Evolutionary conservation across 2,329 filamentous ascomycete genomes (phyloP), one percentile per base, ranked within the genome.

Genomic region (Bipolaris gigantea): DNA sequence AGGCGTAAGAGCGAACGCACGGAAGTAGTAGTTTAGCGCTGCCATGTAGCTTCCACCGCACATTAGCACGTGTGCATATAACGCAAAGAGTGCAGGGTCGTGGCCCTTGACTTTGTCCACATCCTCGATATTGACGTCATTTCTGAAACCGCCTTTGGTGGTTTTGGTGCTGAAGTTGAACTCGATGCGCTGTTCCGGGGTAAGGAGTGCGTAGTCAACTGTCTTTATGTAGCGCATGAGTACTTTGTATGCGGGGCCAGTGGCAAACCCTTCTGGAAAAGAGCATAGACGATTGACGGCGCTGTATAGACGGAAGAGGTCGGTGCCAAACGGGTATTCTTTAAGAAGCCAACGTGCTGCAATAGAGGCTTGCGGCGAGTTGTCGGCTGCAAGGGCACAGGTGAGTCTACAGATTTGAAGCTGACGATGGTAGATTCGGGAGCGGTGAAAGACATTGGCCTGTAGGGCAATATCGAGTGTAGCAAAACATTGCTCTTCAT

Each of bases 51-150:
- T 91, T 45, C 88, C 90, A 2, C 90, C 91, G 0, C 87, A 88
- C 65, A 91, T 92, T 5, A 97, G 81, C 56, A 97, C 91, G 69
- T 97, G 90, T 0, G 90, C 94, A 69, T 97, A 97, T 0, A 96
- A 82, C 72, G 92, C 89, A 11, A 99, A 82, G 9, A 97, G 80
- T 23, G 88, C 88, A 7, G 92, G 84, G 70, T 97, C 92, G 49
- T 74, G 71, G 35, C 63, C 66, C 48, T 77, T 75, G 18, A 76
- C 75, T 11, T 74, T 67, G 43, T 76, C 72, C 5, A 72, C 63
- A 40, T 74, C 75, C 3, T 75, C 69, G 8, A 74, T 63, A 21
- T 73, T 72, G 4, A 79, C 67, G 21, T 61, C 64, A 55, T 72
- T 58, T 34, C 72, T 66, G 57, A 73, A 73, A 50, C 75, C 73